Conservation (phyloP, 169 alveolate species). For the Besnoitia besnoiti region DNA sequence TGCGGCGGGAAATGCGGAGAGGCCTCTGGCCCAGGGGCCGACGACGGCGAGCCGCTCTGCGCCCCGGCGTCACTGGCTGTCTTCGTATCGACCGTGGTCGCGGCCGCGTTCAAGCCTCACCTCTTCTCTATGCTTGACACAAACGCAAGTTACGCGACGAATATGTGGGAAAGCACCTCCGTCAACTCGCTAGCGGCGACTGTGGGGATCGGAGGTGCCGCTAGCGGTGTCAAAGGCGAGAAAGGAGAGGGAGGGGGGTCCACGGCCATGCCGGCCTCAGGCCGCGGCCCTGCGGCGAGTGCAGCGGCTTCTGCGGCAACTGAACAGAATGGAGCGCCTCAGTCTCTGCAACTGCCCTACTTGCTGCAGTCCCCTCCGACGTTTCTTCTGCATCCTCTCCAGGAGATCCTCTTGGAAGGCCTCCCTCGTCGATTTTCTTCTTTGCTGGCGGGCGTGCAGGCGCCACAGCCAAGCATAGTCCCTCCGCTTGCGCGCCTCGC, state of each 20-base stretch:
- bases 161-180: background rate
- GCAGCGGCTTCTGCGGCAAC: background rate
- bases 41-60: background rate
- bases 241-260: background rate
- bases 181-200: background rate
- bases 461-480: slow-evolving; percentile 14
- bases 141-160: background rate
- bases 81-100: background rate
- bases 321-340: background rate
- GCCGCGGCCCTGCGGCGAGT: background rate
- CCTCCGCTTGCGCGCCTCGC: background rate
- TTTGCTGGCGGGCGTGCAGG: background rate
- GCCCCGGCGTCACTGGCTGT: background rate
- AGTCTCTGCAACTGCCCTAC: background rate
- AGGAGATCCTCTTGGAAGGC: background rate
- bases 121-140: background rate
- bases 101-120: slow-evolving; percentile 14
- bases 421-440: background rate
- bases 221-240: background rate
- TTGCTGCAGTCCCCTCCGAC: background rate
- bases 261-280: background rate
- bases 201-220: background rate
- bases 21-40: background rate
- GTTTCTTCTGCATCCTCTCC: background rate
- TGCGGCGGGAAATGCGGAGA: background rate